Conservation (phyloP, 2,329 filamentous ascomycete species). For the Didymella lethalis region DNA sequence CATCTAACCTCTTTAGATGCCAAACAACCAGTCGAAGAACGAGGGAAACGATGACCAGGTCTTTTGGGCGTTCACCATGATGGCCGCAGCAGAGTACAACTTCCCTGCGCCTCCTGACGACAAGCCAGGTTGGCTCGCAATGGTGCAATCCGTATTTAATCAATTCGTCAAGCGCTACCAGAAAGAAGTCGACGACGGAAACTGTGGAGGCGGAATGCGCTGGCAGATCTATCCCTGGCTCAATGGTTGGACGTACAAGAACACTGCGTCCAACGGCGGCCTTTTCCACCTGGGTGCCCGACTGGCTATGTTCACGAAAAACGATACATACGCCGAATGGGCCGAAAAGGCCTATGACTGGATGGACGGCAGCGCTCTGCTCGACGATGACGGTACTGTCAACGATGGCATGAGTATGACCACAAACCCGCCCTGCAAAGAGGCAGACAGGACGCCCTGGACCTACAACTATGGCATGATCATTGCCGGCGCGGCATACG, state of each 20-base stretch:
- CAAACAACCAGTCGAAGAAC: slow-evolving; percentile 48
- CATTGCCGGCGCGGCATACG: slow-evolving; percentile 46
- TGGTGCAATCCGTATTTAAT: slow-evolving; percentile 54
- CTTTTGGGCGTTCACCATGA: slow-evolving; percentile 65
- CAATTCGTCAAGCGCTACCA: slow-evolving; percentile 47
- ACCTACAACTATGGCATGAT: slow-evolving; percentile 51
- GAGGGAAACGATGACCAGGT: slow-evolving; percentile 65
- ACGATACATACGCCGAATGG: slow-evolving; percentile 49
- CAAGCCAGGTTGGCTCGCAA: slow-evolving; percentile 55
- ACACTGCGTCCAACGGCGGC: slow-evolving; percentile 50
- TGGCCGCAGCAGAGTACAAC: slow-evolving; percentile 63
- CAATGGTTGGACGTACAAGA: slow-evolving; percentile 50
- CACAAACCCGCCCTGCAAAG: slow-evolving; percentile 33
- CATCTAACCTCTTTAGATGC: slow-evolving; percentile 35
- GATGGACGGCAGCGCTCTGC: slow-evolving; percentile 39
- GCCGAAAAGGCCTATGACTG: slow-evolving; percentile 49
- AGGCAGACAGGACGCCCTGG: slow-evolving; percentile 46
- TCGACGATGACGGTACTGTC: slow-evolving; percentile 37
- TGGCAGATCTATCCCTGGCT: slow-evolving; percentile 51
- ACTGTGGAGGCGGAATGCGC: slow-evolving; percentile 47
- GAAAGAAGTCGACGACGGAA: slow-evolving; percentile 31
- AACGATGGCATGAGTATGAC: slow-evolving; percentile 40
- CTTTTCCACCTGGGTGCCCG: slow-evolving; percentile 51
- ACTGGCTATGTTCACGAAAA: slow-evolving; percentile 49
- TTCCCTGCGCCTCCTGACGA: slow-evolving; percentile 53